A percentile compares a stretch with the other conserved stretches of the same genome.
Evolutionary conservation across 2,329 filamentous ascomycete species (phyloP).

Genomic region (Colletotrichum cuscutae): DNA sequence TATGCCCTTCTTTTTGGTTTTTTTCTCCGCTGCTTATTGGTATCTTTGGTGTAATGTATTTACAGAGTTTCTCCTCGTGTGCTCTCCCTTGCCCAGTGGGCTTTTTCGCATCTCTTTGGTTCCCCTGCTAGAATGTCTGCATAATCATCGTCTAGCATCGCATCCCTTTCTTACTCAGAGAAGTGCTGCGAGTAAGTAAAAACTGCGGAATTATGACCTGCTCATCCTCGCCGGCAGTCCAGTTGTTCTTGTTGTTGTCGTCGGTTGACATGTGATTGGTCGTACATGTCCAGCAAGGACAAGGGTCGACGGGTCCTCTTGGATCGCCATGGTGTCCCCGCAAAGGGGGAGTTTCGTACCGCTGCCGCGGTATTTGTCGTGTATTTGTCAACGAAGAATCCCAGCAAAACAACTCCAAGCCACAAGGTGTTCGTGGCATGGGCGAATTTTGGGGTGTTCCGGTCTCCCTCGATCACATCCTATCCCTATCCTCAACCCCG

Average conservation of each 20-base stretch:
- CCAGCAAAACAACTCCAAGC: not conserved
- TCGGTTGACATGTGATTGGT: not conserved
- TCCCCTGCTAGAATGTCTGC: not conserved
- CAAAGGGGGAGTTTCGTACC: not conserved
- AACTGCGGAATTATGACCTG: not conserved
- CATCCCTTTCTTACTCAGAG: not conserved
- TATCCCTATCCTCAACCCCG: conserved; percentile 4
- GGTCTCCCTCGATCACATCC: not conserved
- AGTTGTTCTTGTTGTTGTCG: not conserved
- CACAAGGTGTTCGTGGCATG: not conserved
- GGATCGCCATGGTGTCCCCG: not conserved
- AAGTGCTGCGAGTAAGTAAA: not conserved
- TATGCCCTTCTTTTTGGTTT: conserved; percentile 17
- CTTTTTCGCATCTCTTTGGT: not conserved
- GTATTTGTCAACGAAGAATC: not conserved
- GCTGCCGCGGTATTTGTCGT: not conserved
- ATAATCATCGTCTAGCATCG: not conserved
- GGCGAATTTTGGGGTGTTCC: not conserved
- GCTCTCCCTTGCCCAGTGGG: not conserved
- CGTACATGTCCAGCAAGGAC: not conserved
- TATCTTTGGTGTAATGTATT: conserved; percentile 31
- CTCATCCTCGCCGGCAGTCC: not conserved
- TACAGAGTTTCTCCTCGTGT: conserved; percentile 25
- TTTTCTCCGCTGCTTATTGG: conserved; percentile 24
- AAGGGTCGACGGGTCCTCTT: not conserved